Percentiles rank a stretch among this genome's conserved stretches.
Conservation (phyloP, 345 rosid genomes). For the Passiflora organensis region DNA sequence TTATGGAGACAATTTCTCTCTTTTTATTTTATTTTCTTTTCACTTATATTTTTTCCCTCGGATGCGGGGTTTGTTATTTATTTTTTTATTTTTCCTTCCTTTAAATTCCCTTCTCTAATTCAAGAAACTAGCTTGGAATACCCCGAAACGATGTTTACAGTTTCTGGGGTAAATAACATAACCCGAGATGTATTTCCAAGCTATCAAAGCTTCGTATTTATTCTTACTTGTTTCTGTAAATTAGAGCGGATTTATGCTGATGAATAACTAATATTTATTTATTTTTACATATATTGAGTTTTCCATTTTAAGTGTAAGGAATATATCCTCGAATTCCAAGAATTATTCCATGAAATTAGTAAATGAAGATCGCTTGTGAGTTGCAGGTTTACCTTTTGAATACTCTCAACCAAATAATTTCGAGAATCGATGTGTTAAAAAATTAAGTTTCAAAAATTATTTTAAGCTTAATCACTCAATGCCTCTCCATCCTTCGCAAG, state of each 20-base stretch:
- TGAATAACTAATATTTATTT: no score
- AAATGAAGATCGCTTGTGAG: no score
- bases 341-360: no score
- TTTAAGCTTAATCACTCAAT: no score
- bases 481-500: no score
- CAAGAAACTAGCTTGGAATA: conserved; percentile 26
- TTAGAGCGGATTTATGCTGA: not conserved
- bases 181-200: conserved; percentile 21
- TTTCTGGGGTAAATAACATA: conserved; percentile 24
- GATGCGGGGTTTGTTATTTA: conserved; percentile 18
- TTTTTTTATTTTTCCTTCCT: not conserved
- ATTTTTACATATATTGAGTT: no score
- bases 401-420: no score
- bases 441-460: no score
- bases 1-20: conserved; percentile 17
- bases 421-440: no score
- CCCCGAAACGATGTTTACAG: conserved; percentile 23
- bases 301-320: no score
- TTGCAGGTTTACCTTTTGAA: no score
- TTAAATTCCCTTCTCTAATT: conserved; percentile 32
- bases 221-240: conserved; percentile 9
- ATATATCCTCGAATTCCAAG: no score
- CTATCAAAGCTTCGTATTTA: conserved; percentile 17
- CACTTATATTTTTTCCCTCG: conserved; percentile 13
- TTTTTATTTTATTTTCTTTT: not conserved